phyloP scores from a whole-genome alignment of 129 eudicot species.

The Chrysanthemum seticuspe region DNA sequence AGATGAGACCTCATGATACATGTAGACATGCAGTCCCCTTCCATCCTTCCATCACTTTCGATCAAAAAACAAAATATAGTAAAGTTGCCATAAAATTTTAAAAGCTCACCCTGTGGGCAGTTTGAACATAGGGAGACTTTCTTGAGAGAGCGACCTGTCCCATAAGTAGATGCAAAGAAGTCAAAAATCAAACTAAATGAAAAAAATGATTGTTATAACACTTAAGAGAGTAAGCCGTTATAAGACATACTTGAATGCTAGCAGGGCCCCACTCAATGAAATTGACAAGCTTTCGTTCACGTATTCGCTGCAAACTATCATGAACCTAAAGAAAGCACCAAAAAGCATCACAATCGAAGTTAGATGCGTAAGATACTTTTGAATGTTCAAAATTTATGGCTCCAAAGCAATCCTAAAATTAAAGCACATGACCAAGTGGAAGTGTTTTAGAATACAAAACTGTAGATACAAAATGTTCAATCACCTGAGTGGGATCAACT shows the following conservation, averaged over 20 bases:
- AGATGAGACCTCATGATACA: too few relatives aligned
- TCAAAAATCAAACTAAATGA: neutral
- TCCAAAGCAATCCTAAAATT: too few relatives aligned
- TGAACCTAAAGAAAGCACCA: conserved; percentile 60
- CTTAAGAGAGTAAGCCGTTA: neutral
- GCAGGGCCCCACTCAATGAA: conserved; percentile 99
- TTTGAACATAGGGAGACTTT: conserved; percentile 98
- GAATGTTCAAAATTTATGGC: neutral
- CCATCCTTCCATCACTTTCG: neutral
- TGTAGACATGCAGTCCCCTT: too few relatives aligned
- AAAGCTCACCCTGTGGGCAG: conserved; percentile 82
- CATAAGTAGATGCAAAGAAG: conserved; percentile 16
- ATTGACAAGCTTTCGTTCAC: conserved; percentile 96
- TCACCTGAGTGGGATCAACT: conserved; percentile 98
- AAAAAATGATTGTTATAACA: neutral
- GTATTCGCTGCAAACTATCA: conserved; percentile 92
- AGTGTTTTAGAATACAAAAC: neutral
- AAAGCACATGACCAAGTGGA: neutral
- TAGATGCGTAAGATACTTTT: neutral
- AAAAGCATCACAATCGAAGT: conserved; percentile 13
- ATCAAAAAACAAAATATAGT: neutral
- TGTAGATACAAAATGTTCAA: conserved; percentile 1
- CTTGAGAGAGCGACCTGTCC: conserved; percentile 93
- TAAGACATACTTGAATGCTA: conserved; percentile 72
- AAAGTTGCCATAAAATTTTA: neutral